Evolutionary conservation across 306 rosid genomes (phyloP).

Genomic region (Ormosia emarginata): DNA sequence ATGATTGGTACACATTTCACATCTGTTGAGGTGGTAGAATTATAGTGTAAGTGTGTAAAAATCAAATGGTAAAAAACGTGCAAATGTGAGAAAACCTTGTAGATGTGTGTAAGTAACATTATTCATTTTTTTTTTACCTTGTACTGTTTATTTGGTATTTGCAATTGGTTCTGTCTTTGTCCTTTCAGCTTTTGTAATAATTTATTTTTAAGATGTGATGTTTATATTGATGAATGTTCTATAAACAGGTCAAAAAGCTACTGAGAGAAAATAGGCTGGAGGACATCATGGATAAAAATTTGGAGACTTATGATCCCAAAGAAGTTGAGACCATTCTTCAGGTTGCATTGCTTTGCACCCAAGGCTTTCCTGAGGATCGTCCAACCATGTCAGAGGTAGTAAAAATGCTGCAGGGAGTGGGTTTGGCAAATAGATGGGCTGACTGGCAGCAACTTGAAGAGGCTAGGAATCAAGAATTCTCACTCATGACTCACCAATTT

Average conservation of each 20-base stretch:
- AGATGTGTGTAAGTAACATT: too few species aligned
- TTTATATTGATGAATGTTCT: background rate
- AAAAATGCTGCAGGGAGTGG: slow-evolving; percentile 60
- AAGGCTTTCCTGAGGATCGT: slow-evolving; percentile 62
- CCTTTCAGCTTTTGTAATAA: background rate
- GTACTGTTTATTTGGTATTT: too few species aligned
- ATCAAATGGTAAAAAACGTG: too few species aligned
- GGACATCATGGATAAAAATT: slow-evolving; percentile 69
- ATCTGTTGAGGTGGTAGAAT: too few species aligned
- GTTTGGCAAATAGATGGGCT: slow-evolving; percentile 77
- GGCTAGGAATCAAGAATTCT: slow-evolving; percentile 46
- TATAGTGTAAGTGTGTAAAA: too few species aligned
- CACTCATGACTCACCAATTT: slow-evolving; percentile 59
- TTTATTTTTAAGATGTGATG: background rate
- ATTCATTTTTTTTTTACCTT: too few species aligned
- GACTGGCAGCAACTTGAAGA: slow-evolving; percentile 75
- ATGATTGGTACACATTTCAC: too few species aligned
- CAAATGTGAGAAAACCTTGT: too few species aligned
- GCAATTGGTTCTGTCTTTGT: background rate
- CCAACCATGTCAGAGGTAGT: slow-evolving; percentile 76
- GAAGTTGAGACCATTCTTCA: slow-evolving; percentile 69
- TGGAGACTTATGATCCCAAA: slow-evolving; percentile 51
- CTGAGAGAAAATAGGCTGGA: slow-evolving; percentile 71
- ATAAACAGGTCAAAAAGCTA: slow-evolving; percentile 63
- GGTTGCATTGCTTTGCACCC: slow-evolving; percentile 87